Conservation (phyloP, 139 green algal genomes). For the Closterium sp. region DNA sequence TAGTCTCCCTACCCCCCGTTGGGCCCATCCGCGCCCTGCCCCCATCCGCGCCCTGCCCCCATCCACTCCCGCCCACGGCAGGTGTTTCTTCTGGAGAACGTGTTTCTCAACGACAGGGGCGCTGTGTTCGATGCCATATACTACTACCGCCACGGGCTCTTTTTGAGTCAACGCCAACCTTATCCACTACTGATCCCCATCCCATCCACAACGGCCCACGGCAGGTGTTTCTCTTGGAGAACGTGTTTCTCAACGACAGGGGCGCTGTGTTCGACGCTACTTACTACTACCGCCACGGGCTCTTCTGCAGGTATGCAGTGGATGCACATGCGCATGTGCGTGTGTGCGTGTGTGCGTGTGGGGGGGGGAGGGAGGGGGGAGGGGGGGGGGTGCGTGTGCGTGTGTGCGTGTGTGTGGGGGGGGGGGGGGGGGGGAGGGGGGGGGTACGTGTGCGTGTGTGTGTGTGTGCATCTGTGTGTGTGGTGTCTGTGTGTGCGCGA, state of each 20-base stretch:
- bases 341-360: too few relatives aligned
- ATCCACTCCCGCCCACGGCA: too few relatives aligned
- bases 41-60: too few relatives aligned
- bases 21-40: too few relatives aligned
- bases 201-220: background rate
- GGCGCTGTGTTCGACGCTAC: background rate
- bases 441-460: too few relatives aligned
- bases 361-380: too few relatives aligned
- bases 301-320: slow-evolving; percentile 1
- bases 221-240: slow-evolving; percentile 7
- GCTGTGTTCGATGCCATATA: background rate
- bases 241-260: slow-evolving; percentile 10
- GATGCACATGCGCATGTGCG: too few relatives aligned
- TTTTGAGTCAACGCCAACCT: too few relatives aligned
- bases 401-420: background rate
- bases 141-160: background rate
- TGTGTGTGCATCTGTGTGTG: background rate
- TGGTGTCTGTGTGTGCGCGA: background rate
- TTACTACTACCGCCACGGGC: background rate
- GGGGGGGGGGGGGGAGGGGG: too few relatives aligned
- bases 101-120: slow-evolving; percentile 9
- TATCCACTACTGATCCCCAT: too few relatives aligned
- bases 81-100: slow-evolving; percentile 17
- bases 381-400: too few relatives aligned
- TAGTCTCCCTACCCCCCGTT: too few relatives aligned